phyloP scores from a whole-genome alignment of 805 yeast genomes.

The Monosporozyma aerobia region DNA sequence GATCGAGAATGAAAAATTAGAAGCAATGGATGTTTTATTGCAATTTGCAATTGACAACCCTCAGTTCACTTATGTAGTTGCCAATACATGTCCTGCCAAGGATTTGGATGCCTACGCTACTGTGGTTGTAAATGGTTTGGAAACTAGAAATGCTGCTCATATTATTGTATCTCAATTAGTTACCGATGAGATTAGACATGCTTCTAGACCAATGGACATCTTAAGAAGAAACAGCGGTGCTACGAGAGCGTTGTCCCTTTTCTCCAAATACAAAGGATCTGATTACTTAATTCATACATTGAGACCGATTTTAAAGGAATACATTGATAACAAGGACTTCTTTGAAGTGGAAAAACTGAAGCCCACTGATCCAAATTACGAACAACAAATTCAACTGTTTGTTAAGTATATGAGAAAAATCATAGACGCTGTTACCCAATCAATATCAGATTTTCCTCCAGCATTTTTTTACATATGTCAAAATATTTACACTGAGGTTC shows the following conservation, averaged over 20 bases:
- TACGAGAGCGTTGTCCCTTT: constrained; percentile 63
- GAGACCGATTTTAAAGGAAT: constrained; percentile 46
- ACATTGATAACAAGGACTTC: constrained; percentile 40
- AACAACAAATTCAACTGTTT: constrained; percentile 37
- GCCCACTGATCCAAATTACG: constrained; percentile 32
- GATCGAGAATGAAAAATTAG: constrained; percentile 21
- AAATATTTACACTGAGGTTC: constrained; percentile 49
- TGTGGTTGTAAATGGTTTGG: constrained; percentile 49
- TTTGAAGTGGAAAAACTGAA: constrained; percentile 57
- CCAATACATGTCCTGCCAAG: constrained; percentile 52
- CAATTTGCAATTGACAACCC: constrained; percentile 30
- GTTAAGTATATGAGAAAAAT: constrained; percentile 46
- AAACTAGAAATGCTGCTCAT: constrained; percentile 34
- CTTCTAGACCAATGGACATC: constrained; percentile 59
- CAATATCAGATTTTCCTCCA: constrained; percentile 52
- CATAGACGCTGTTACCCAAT: constrained; percentile 49
- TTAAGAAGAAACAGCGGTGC: constrained; percentile 76
- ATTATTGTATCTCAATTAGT: constrained; percentile 47
- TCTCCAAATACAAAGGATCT: constrained; percentile 58
- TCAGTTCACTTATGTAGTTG: constrained; percentile 42
- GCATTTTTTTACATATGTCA: constrained; percentile 67
- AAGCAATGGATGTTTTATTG: constrained; percentile 26
- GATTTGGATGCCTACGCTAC: constrained; percentile 67
- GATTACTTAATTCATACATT: constrained; percentile 47
- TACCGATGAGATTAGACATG: constrained; percentile 50